Evolutionary conservation across 192 early-diverging fungal genomes (phyloP).

Genomic region (Gonapodya sp.): DNA sequence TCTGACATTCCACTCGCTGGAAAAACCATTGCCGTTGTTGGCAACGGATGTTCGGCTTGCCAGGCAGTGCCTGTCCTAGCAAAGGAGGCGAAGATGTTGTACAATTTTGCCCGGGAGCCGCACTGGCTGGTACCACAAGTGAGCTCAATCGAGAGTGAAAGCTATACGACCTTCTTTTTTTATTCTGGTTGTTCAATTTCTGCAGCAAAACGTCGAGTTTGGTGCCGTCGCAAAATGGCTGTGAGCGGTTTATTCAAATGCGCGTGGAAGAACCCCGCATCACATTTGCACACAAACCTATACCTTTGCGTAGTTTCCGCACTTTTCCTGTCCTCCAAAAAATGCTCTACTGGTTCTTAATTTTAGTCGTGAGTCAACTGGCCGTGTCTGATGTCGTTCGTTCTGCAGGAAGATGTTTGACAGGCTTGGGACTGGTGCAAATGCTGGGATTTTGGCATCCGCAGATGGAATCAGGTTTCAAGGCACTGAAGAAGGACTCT

Average conservation of each 20-base stretch:
- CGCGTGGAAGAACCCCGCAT: no score
- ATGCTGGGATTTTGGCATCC: not conserved
- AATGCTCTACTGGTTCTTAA: not conserved
- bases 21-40: not conserved
- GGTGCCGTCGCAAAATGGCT: not conserved
- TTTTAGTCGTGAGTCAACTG: not conserved
- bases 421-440: not conserved
- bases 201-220: not conserved
- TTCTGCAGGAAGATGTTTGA: not conserved
- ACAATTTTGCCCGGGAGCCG: not conserved
- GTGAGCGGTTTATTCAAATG: not conserved
- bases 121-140: not conserved
- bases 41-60: not conserved
- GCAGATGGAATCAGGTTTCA: not conserved
- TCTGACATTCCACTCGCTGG: not conserved
- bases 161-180: no score
- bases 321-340: not conserved
- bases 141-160: no score
- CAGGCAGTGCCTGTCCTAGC: not conserved
- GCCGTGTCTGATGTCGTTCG: no score
- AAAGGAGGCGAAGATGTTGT: not conserved
- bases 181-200: no score
- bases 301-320: not conserved
- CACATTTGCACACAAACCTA: no score
- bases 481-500: not conserved